Base-by-base conservation (phyloP, 192 early-diverging fungal genomes). In the Umbelopsis sp. region DNA sequence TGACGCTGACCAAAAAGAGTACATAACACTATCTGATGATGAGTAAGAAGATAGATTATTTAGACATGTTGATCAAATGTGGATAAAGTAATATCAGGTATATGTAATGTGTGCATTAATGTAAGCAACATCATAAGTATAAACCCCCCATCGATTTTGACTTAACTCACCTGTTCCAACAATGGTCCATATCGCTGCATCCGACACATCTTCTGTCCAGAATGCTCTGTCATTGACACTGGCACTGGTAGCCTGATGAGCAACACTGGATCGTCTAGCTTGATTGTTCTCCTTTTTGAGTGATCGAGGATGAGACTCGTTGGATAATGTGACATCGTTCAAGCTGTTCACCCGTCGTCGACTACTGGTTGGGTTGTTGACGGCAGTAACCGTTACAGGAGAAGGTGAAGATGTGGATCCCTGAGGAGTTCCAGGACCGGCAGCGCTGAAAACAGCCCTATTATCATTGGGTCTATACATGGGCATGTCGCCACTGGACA, bases 121-220 rank as follows among this genome's bases (percentile, higher is more conserved):
- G n/a, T n/a, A n/a, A n/a, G n/a, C n/a, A n/a, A n/a, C n/a, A n/a
- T n/a, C n/a, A n/a, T n/a, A n/a, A n/a, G n/a, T n/a, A n/a, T n/a
- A n/a, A n/a, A n/a, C n/a, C n/a, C n/a, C n/a, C n/a, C n/a, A n/a
- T n/a, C n/a, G n/a, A n/a, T n/a, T n/a, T n/a, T n/a, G n/a, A n/a
- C n/a, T n/a, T n/a, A n/a, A n/a, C n/a, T n/a, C n/a, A n/a, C 66
- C 73, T 3, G 91, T 92, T 34, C 94, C 92, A 16, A 96, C 93
- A 73, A 96, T 91, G 20, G 95, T 96, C 95, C 95, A 96, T 45
- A 96, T 89, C 2, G 93, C 91, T 8, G 84, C 82, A 83, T 96
- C 94, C 2, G 88, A 89, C 12, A 94, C 90, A 77, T 92, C 91
- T 71, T 94, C 92, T 9, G 85, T 85, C 88, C 89, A 90, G 53